Evolutionary conservation across 768 basidiomycete genomes (phyloP).

Genomic region (Lentinula lateritia): DNA sequence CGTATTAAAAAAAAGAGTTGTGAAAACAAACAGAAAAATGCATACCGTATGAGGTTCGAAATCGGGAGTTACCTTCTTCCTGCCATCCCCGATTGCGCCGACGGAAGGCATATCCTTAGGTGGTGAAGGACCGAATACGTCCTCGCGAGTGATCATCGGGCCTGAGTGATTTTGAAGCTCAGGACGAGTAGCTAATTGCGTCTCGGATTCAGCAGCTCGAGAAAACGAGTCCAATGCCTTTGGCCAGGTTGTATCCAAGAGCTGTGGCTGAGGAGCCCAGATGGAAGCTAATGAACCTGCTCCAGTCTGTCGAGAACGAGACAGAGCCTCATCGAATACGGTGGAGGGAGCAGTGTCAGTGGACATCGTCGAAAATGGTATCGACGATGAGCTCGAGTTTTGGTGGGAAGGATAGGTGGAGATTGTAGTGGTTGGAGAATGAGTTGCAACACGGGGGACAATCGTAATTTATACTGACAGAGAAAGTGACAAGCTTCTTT

Average conservation of each 20-base stretch:
- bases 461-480: slow-evolving; percentile 4
- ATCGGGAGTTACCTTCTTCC: slow-evolving; percentile 55
- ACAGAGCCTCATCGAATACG: background rate
- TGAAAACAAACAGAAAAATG: slow-evolving; percentile 18
- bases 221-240: slow-evolving; percentile 58
- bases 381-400: background rate
- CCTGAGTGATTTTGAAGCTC: slow-evolving; percentile 20
- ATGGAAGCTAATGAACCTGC: slow-evolving; percentile 45
- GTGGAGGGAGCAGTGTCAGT: background rate
- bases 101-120: slow-evolving; percentile 59
- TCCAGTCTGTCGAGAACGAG: slow-evolving; percentile 9
- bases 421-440: background rate
- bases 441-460: background rate
- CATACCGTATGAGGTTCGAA: slow-evolving; percentile 49
- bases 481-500: background rate
- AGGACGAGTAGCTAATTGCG: slow-evolving; percentile 16
- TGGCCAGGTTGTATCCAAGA: slow-evolving; percentile 64
- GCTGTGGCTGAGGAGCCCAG: slow-evolving; percentile 80
- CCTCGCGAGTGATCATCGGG: slow-evolving; percentile 42
- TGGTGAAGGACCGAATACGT: slow-evolving; percentile 59
- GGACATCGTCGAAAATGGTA: slow-evolving; percentile 4
- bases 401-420: background rate
- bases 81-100: slow-evolving; percentile 78
- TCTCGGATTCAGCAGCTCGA: slow-evolving; percentile 40
- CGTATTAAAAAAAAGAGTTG: slow-evolving; percentile 10